Base-by-base conservation (phyloP, 2,329 filamentous ascomycete species). In the Ophiosphaerella narmari region DNA sequence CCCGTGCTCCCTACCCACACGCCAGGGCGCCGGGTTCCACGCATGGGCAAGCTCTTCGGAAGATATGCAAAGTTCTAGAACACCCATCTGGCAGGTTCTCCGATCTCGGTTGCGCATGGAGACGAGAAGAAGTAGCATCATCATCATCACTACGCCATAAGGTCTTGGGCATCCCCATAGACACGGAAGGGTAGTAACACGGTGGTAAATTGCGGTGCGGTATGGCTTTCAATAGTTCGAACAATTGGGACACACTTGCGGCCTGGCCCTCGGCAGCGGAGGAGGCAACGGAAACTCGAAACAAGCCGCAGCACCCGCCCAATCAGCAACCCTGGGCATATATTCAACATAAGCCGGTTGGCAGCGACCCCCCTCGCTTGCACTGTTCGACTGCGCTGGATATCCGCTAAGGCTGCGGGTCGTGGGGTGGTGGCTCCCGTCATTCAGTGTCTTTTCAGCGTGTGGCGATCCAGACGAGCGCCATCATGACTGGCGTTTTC, bases 401-500 rank as follows among this genome's bases (percentile, higher is more conserved):
- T 26, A 35, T 23, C 43, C 48, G 48, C 48, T 43, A 39, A 39
- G 35, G 48, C 42, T 49, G 47, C 42, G 42, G 40, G 26, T 39
- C 34, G 34, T n/a, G 34, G 43, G 33, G 33, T 21, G 18, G 43
- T 21, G 34, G 43, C 49, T 40, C 43, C 23, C 43, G 32, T 45
- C 14, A 46, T 18, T 39, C 33, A 37, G 42, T 39, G 23, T 21
- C 36, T 38, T 29, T 39, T 26, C 43, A 40, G 32, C 45, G 40
- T 39, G 47, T 48, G 50, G 48, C 46, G 53, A 49, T 52, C 54
- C 45, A 57, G 54, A 48, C 39, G 36, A 48, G 39, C 51, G 49
- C 54, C 51, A 57, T 51, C 14, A 31, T 23, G 24, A 33, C 26
- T 56, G 50, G 50, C 48, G 44, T 36, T 40, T 32, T 43, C 34